Evolutionary conservation across 371 early-diverging fungal genomes (phyloP), one percentile per base, ranked within the genome.

Genomic region (Lichtheimia hyalospora): DNA sequence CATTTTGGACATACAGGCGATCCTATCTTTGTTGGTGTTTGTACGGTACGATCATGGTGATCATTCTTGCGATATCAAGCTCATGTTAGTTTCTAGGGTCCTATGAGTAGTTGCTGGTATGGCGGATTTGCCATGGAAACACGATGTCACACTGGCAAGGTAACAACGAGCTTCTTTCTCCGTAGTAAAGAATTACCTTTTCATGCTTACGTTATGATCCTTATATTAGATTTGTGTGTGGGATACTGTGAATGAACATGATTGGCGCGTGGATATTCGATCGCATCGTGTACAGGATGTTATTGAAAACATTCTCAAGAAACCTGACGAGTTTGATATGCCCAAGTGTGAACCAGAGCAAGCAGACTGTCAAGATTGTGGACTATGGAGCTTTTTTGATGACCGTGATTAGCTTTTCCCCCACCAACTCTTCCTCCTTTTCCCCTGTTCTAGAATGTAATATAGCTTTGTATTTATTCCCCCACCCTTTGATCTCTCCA

Each of bases 1-100:
- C 98, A 98, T 68, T 84, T 95, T 61, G 97, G 96, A 1, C 93
- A 97, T 70, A 89, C 85, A 3, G 90, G 91, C 2, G 99, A 98
- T 75, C 98, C 99, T 4, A 86, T 98, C 20, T 97, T 86, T 75
- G 79, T 91, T 61, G 99, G 99, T 24, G 83, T 82, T 23, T 98
- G 97, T 66, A 87, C 82, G 18, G 87, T 78, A 75, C 68, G 67
- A 68, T 3, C 10, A 52, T 39, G 2, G 25, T 25, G 25, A 25
- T n/a, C n/a, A n/a, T 25, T 25, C 25, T 5, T 4, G 13, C n/a
- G 16, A 42, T 46, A 24, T 21, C 24, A 8, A 5, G 46, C 46
- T n/a, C 46, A 21, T 21, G 16, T 21, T 46, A 16, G 21, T 3
- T 54, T 20, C 4, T 58, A 85, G 81, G 90, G 96, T 1, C 85